Evolutionary conservation across 306 rosid species (phyloP).

Genomic region (Echinosophora koreensis): DNA sequence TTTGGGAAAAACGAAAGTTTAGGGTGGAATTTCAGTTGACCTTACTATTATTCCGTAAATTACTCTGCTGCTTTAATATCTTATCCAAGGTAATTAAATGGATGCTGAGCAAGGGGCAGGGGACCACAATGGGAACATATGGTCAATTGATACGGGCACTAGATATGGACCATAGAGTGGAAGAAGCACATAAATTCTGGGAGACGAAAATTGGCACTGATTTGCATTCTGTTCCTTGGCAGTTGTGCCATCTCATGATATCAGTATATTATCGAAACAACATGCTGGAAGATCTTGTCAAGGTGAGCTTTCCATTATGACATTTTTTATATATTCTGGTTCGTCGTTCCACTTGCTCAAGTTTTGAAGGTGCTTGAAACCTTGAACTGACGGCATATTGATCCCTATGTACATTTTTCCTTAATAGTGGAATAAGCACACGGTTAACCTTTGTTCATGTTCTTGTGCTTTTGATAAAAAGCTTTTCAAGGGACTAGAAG

Average conservation of each 20-base stretch:
- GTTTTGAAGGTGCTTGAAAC: conserved; percentile 2
- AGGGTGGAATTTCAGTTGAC: conserved; percentile 10
- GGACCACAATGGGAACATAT: conserved; percentile 84
- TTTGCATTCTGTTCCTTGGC: conserved; percentile 96
- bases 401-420: conserved; percentile 7
- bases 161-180: conserved; percentile 90
- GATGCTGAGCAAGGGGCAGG: conserved; percentile 99
- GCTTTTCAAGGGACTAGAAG: conserved; percentile 93
- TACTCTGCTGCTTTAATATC: conserved; percentile 13
- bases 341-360: background rate
- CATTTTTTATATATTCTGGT: conserved; percentile 9
- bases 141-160: conserved; percentile 82
- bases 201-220: conserved; percentile 76
- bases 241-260: conserved; percentile 84
- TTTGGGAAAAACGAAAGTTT: background rate
- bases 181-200: conserved; percentile 92
- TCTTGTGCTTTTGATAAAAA: conserved; percentile 48
- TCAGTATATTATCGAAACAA: conserved; percentile 81
- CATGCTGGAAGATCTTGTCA: conserved; percentile 69
- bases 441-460: conserved; percentile 43
- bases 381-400: background rate
- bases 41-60: conserved; percentile 38
- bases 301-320: conserved; percentile 55
- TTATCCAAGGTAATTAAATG: conserved; percentile 80
- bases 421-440: background rate